Evolutionary conservation across 768 basidiomycete genomes (phyloP), one percentile per base, ranked within the genome.

Genomic region (Trametes meyenii): DNA sequence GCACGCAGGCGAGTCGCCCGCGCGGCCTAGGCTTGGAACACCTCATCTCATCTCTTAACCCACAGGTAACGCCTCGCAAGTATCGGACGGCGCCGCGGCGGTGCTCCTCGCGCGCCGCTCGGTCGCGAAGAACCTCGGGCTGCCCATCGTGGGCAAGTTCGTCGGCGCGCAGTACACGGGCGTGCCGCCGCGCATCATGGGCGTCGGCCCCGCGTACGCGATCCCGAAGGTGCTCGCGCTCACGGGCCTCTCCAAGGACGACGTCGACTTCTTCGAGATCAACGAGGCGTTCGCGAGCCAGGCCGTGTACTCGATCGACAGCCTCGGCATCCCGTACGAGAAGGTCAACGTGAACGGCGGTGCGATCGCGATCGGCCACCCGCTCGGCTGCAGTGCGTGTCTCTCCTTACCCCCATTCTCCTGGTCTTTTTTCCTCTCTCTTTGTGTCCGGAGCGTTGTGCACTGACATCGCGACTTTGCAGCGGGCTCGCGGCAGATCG

Each of bases 31-130:
- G 13, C 13, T 0, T 24, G 1, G 42, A 29, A 13, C 33, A 29
- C 11, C 5, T 12, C 35, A 14, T 12, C 17, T 13, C 50, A 36
- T 40, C 42, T 17, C 16, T n/a, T 6, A 3, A 6, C 24, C 36
- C 29, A 50, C 65, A 77, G 85, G 92, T 24, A 96, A 92, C 74
- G 89, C 93, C 0, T 91, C 87, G 2, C 95, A 97, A 72, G 84
- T 96, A 50, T 94, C 94, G 5, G 95, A 97, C 66, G 95, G 94
- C 50, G 94, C 94, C 2, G 92, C 94, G 16, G 94, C 94, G 0
- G 92, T 96, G 50, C 78, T 96, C 52, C 86, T 96, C 57, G 79
- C 90, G 26, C 84, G 92, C 49, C 85, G 95, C 40, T 89, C 87
- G 29, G 81, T 86, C 53, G 94, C 95, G 5, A 85, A 87, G 73